Evolutionary conservation across 148 eudicot species (phyloP).

Genomic region (Fagopyrum tataricum): DNA sequence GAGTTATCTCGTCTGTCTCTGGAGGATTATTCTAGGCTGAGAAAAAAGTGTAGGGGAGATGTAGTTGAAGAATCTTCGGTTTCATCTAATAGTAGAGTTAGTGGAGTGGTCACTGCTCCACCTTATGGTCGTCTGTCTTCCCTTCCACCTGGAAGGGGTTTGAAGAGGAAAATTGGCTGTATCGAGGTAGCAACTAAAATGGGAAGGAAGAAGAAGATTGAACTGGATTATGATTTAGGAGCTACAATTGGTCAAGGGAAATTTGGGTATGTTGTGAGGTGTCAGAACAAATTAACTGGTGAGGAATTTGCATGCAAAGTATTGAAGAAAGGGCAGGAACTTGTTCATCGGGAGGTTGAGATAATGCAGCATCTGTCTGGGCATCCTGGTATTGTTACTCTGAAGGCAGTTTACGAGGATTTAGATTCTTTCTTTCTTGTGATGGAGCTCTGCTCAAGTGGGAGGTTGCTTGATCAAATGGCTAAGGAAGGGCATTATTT

Average conservation of each 20-base stretch:
- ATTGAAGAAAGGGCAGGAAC: constrained; percentile 42
- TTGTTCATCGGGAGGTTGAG: constrained; percentile 54
- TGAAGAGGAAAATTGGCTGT: constrained; percentile 63
- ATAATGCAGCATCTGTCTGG: constrained; percentile 58
- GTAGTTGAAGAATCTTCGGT: constrained; percentile 20
- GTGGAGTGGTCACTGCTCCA: constrained; percentile 56
- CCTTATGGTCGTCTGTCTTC: constrained; percentile 38
- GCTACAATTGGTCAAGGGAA: constrained; percentile 44
- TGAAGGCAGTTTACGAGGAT: constrained; percentile 70
- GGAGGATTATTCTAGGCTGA: constrained; percentile 46
- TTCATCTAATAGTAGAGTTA: constrained; percentile 30
- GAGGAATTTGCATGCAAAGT: constrained; percentile 51
- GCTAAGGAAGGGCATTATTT: constrained; percentile 41
- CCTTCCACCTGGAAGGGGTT: constrained; percentile 40
- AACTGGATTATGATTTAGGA: constrained; percentile 37
- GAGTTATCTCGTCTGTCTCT: constrained; percentile 50
- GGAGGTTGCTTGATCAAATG: constrained; percentile 68
- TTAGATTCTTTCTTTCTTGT: constrained; percentile 49
- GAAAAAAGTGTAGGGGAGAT: constrained; percentile 54
- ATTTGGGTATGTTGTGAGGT: constrained; percentile 43
- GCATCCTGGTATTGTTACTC: constrained; percentile 41
- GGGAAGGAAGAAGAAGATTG: constrained; percentile 52
- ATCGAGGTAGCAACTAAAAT: constrained; percentile 51
- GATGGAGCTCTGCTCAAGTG: constrained; percentile 73
- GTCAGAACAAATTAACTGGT: constrained; percentile 38